phyloP scores from a whole-genome alignment of 768 basidiomycete genomes.

The Termitomyces heimii region DNA sequence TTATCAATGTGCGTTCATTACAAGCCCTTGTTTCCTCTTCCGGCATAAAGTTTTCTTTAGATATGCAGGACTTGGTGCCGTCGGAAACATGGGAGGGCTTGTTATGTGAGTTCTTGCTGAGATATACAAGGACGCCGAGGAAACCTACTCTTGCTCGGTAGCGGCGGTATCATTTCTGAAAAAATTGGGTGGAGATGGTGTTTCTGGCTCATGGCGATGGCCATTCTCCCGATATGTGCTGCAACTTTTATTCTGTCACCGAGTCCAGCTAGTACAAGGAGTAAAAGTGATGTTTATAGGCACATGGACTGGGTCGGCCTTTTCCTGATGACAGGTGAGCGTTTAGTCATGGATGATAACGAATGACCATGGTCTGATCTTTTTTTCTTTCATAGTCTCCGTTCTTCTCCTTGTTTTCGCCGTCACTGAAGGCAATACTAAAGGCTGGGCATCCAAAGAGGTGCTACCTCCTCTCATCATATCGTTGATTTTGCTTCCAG shows the following conservation, averaged over 20 bases:
- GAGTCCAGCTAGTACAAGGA: slow-evolving; percentile 17
- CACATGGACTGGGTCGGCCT: slow-evolving; percentile 11
- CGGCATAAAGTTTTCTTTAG: slow-evolving; percentile 21
- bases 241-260: slow-evolving; percentile 21
- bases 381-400: slow-evolving; percentile 10
- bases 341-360: slow-evolving; percentile 7
- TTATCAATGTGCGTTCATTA: slow-evolving; percentile 20
- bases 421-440: slow-evolving; percentile 34
- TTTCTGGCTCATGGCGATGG: slow-evolving; percentile 39
- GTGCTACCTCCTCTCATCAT: slow-evolving; percentile 39
- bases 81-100: slow-evolving; percentile 23
- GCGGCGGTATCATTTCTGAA: slow-evolving; percentile 35
- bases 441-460: slow-evolving; percentile 36
- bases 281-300: slow-evolving; percentile 1
- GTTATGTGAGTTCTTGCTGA: slow-evolving; percentile 3
- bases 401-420: slow-evolving; percentile 30
- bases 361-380: background rate
- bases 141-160: slow-evolving; percentile 16
- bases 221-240: slow-evolving; percentile 26
- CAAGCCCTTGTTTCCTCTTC: background rate
- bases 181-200: slow-evolving; percentile 38
- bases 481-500: slow-evolving; percentile 29
- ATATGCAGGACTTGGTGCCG: slow-evolving; percentile 38
- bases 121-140: background rate
- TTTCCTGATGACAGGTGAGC: slow-evolving; percentile 22